A percentile compares a stretch with the other conserved stretches of the same genome.
These are phyloP conservation scores for Trifolium pratense DNA, from an alignment of 306 rosid species.

Conservation along the genomic window DNA sequence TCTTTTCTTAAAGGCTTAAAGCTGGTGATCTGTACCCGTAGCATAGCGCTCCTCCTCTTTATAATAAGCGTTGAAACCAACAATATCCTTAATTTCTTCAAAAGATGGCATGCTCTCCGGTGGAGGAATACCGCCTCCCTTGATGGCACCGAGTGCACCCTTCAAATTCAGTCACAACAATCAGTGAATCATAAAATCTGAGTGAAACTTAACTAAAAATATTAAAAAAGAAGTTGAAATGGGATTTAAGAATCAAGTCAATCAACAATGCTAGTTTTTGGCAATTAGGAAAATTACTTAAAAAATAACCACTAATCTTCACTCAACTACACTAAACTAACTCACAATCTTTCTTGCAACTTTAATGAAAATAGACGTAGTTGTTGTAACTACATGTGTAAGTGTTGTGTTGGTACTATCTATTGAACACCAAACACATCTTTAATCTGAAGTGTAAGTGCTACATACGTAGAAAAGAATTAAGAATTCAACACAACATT, in stretches of 20 bases:
- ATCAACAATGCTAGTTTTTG: neutral
- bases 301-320: neutral
- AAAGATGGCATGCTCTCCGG: constrained; percentile 88
- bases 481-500: neutral
- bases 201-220: neutral
- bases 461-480: neutral
- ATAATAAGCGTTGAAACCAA: constrained; percentile 81
- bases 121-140: constrained; percentile 81
- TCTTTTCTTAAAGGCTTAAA: constrained; percentile 36
- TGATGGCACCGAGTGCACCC: constrained; percentile 76
- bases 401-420: neutral
- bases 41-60: constrained; percentile 86
- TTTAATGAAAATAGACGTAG: neutral
- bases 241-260: neutral
- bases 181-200: neutral
- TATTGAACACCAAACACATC: neutral
- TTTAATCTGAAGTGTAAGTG: neutral
- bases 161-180: constrained; percentile 43
- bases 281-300: neutral
- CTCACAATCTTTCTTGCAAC: neutral
- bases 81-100: constrained; percentile 80
- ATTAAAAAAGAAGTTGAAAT: neutral
- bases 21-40: constrained; percentile 45
- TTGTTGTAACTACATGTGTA: neutral
- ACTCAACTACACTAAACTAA: neutral